Percentiles rank a stretch among this genome's conserved stretches.
phyloP scores from a whole-genome alignment of 805 yeast genomes.

The Yarrowia sp. region DNA sequence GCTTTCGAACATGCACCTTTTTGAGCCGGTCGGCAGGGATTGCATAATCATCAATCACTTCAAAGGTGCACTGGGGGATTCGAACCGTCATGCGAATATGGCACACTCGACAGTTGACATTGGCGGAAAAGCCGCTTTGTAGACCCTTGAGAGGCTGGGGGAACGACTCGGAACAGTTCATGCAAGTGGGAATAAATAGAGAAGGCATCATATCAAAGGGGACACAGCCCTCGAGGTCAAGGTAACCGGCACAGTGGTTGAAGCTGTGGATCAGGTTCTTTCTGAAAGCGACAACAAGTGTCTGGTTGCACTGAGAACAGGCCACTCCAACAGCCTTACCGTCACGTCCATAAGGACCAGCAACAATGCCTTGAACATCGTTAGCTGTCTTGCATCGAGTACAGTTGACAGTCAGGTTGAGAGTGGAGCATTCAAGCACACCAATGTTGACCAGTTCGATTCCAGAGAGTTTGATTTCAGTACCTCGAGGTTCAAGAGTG shows the following conservation, averaged over 20 bases:
- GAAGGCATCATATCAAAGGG: conserved; percentile 42
- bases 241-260: conserved; percentile 39
- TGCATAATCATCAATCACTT: conserved; percentile 27
- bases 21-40: conserved; percentile 29
- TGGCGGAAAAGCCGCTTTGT: conserved; percentile 38
- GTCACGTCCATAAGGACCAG: conserved; percentile 40
- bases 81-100: conserved; percentile 40
- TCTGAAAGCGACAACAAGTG: conserved; percentile 40
- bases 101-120: conserved; percentile 41
- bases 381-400: conserved; percentile 41
- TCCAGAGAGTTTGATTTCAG: conserved; percentile 39
- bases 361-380: conserved; percentile 39
- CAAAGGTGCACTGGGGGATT: conserved; percentile 39
- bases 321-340: conserved; percentile 37
- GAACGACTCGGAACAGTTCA: conserved; percentile 36
- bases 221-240: conserved; percentile 43
- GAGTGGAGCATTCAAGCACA: conserved; percentile 38
- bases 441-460: conserved; percentile 39
- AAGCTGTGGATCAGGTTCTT: conserved; percentile 41
- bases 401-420: conserved; percentile 41
- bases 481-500: conserved; percentile 35
- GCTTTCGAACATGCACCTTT: conserved; percentile 27
- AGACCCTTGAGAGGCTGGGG: conserved; percentile 38
- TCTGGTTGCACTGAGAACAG: conserved; percentile 41
- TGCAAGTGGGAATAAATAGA: conserved; percentile 41